Percentiles rank a stretch among this genome's conserved stretches.
Evolutionary conservation across 495 filamentous ascomycete genomes (phyloP).

Genomic region (Lophium mytilinum): DNA sequence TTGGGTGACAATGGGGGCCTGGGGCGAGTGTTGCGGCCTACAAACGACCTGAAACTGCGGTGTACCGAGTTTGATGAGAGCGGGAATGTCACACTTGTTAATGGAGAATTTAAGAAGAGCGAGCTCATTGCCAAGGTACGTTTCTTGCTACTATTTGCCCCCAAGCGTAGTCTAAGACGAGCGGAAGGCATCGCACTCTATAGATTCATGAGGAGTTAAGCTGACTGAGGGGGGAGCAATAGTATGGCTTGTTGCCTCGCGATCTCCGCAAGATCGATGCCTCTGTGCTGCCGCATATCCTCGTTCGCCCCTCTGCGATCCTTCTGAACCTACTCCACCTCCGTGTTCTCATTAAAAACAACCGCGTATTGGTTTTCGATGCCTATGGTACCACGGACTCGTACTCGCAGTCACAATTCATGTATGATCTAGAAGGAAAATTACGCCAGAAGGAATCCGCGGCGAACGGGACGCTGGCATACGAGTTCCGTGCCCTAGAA

Average conservation of each 20-base stretch:
- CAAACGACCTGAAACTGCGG: slow-evolving; percentile 71
- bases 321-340: slow-evolving; percentile 91
- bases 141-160: slow-evolving; percentile 1
- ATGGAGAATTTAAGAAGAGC: slow-evolving; percentile 93
- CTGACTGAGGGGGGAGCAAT: background rate
- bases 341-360: slow-evolving; percentile 85
- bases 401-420: slow-evolving; percentile 90
- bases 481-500: slow-evolving; percentile 70
- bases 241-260: slow-evolving; percentile 93
- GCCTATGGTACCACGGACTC: slow-evolving; percentile 92
- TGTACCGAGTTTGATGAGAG: slow-evolving; percentile 93
- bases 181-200: too few relatives aligned
- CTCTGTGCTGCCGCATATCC: slow-evolving; percentile 93
- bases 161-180: too few relatives aligned
- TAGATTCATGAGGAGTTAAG: too few relatives aligned
- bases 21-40: slow-evolving; percentile 60
- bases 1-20: slow-evolving; percentile 43
- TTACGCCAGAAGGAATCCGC: slow-evolving; percentile 43
- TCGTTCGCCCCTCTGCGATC: slow-evolving; percentile 89
- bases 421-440: slow-evolving; percentile 76
- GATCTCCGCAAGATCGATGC: slow-evolving; percentile 97
- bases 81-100: slow-evolving; percentile 89
- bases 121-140: slow-evolving; percentile 91
- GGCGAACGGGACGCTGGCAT: slow-evolving; percentile 49
- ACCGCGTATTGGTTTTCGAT: slow-evolving; percentile 91